A percentile compares a stretch with the other conserved stretches of the same genome.
These are phyloP conservation scores for Russula lepida DNA, from an alignment of 768 basidiomycete genomes.

Conservation along the genomic window DNA sequence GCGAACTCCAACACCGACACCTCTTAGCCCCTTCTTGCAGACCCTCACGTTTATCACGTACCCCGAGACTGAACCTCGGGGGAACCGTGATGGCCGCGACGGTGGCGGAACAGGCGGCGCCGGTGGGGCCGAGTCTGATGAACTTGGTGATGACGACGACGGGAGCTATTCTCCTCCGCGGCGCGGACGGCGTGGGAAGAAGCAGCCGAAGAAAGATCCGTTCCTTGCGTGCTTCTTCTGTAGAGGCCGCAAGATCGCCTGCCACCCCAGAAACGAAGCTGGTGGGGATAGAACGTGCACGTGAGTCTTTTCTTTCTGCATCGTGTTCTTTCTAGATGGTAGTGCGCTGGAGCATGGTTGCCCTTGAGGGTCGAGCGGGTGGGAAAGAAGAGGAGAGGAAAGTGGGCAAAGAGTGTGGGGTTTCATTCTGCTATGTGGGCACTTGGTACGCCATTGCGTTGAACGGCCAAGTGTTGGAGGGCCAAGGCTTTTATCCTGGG, in stretches of 20 bases:
- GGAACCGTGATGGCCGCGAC: background rate
- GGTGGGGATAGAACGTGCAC: slow-evolving; percentile 30
- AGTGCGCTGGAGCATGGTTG: background rate
- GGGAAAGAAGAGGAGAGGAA: background rate
- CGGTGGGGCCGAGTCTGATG: background rate
- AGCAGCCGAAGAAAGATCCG: slow-evolving; percentile 29
- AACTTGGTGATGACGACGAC: slow-evolving; percentile 8
- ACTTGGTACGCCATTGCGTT: background rate
- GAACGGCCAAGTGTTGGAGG: background rate
- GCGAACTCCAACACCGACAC: background rate
- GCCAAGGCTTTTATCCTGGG: background rate
- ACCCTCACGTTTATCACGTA: slow-evolving; percentile 16
- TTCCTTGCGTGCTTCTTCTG: slow-evolving; percentile 36
- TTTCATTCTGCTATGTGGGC: background rate
- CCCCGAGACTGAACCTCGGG: slow-evolving; percentile 7
- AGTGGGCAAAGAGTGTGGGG: background rate
- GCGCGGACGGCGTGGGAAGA: slow-evolving; percentile 25
- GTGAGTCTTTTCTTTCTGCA: slow-evolving; percentile 23
- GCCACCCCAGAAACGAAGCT: slow-evolving; percentile 28
- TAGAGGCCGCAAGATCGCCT: slow-evolving; percentile 34
- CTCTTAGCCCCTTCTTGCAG: background rate
- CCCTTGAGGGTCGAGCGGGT: background rate
- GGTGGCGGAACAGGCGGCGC: background rate
- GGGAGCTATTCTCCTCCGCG: slow-evolving; percentile 15
- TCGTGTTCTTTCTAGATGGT: background rate